These are phyloP conservation scores for Cercospora sp. DNA, from an alignment of 2,329 filamentous ascomycete species.

Conservation along the genomic window DNA sequence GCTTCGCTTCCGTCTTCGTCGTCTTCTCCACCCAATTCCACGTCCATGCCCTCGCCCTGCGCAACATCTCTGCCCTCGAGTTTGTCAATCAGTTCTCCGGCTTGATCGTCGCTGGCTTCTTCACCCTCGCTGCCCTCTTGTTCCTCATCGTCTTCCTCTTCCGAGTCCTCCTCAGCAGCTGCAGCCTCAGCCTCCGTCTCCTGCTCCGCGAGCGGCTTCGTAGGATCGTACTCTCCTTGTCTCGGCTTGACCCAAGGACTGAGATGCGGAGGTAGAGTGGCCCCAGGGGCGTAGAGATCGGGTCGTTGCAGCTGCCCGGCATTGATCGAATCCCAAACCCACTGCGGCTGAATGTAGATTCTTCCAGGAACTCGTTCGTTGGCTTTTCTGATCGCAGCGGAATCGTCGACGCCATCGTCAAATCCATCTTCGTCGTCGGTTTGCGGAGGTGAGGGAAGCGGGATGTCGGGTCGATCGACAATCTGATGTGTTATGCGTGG, in stretches of 20 bases:
- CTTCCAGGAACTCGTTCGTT: constrained; percentile 82
- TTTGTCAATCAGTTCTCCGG: constrained; percentile 39
- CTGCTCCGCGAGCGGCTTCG: constrained; percentile 79
- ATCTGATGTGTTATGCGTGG: constrained; percentile 93
- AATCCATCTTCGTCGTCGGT: constrained; percentile 45
- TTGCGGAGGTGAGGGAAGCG: constrained; percentile 45
- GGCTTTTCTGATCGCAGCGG: constrained; percentile 46
- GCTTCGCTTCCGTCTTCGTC: constrained; percentile 49
- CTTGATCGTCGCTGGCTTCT: constrained; percentile 43
- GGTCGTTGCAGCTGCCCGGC: constrained; percentile 83
- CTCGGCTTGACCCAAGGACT: constrained; percentile 92
- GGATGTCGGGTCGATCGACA: constrained; percentile 80
- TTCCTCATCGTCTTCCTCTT: constrained; percentile 51
- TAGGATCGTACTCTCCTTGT: constrained; percentile 89
- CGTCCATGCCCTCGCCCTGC: constrained; percentile 50
- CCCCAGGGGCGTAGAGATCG: constrained; percentile 86
- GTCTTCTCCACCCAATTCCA: constrained; percentile 44
- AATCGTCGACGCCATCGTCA: constrained; percentile 60
- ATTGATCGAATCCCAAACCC: constrained; percentile 97
- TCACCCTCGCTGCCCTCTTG: constrained; percentile 49
- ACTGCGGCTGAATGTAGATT: constrained; percentile 93
- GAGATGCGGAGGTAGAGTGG: constrained; percentile 86
- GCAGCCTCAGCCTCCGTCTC: constrained; percentile 84
- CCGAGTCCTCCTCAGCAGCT: constrained; percentile 44
- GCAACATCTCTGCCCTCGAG: constrained; percentile 31